Evolutionary conservation across 1,139 yeast species (phyloP).

Genomic region (Entelexis paramagnoliae): DNA sequence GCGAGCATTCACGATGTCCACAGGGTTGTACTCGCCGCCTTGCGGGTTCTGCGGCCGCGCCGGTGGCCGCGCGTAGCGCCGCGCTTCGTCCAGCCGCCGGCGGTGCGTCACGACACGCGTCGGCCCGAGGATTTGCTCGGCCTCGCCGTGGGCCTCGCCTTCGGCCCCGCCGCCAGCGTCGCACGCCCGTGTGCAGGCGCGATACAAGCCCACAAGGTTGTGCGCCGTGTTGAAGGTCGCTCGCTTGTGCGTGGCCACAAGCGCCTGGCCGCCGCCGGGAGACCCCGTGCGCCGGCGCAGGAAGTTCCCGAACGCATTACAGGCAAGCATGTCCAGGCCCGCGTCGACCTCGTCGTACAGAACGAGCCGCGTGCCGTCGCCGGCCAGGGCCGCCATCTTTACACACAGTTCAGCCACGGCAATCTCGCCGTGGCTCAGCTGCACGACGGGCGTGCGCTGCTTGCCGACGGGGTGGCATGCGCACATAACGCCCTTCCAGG

Average conservation of each 20-base stretch:
- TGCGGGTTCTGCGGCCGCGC: neutral
- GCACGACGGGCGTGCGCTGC: neutral
- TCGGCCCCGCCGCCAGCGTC: too few relatives aligned
- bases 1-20: too few relatives aligned
- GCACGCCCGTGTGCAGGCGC: neutral
- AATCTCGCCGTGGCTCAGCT: conserved; percentile 4
- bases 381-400: neutral
- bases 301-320: conserved; percentile 2
- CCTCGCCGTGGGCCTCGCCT: too few relatives aligned
- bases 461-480: neutral
- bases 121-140: neutral
- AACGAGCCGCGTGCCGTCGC: neutral
- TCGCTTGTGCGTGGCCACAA: conserved; percentile 1
- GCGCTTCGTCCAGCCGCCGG: neutral
- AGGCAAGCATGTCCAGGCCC: neutral
- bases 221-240: neutral
- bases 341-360: conserved; percentile 3
- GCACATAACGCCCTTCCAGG: conserved; percentile 6
- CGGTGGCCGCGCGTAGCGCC: neutral
- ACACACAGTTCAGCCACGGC: neutral
- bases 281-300: neutral
- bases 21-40: neutral
- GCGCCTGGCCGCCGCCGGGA: neutral
- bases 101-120: neutral
- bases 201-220: neutral